Conservation (phyloP, 805 yeast genomes). For the Sungouiozyma ichnusensis region DNA sequence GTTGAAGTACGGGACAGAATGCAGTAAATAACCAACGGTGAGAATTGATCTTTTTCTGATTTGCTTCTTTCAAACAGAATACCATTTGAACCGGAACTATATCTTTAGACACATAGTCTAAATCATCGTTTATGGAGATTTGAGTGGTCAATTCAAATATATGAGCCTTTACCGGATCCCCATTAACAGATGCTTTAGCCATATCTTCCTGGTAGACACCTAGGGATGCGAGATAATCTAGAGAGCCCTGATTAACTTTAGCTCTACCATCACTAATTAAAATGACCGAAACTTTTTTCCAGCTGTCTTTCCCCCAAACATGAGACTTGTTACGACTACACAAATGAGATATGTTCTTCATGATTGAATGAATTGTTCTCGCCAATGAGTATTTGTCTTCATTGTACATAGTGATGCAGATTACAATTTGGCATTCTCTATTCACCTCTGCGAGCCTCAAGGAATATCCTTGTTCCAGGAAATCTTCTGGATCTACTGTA, state of each 20-base stretch:
- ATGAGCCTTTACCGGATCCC: slow-evolving; percentile 86
- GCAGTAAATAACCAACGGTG: slow-evolving; percentile 98
- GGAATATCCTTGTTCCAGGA: slow-evolving; percentile 68
- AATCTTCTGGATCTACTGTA: slow-evolving; percentile 86
- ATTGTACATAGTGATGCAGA: slow-evolving; percentile 95
- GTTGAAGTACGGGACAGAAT: slow-evolving; percentile 82
- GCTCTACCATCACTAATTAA: slow-evolving; percentile 92
- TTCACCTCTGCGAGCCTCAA: slow-evolving; percentile 76
- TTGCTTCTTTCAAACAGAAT: slow-evolving; percentile 86
- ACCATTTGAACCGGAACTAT: slow-evolving; percentile 90
- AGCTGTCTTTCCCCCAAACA: slow-evolving; percentile 92
- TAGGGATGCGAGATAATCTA: slow-evolving; percentile 83
- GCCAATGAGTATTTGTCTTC: slow-evolving; percentile 87
- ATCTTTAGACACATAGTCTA: slow-evolving; percentile 83
- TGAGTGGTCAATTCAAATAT: slow-evolving; percentile 94
- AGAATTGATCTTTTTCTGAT: slow-evolving; percentile 88
- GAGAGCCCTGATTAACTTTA: slow-evolving; percentile 72
- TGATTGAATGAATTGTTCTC: slow-evolving; percentile 88
- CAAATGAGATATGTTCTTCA: slow-evolving; percentile 83
- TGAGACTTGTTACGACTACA: slow-evolving; percentile 71
- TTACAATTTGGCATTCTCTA: slow-evolving; percentile 83
- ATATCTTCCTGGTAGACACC: slow-evolving; percentile 97
- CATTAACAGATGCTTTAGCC: slow-evolving; percentile 89
- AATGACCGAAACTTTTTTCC: slow-evolving; percentile 92
- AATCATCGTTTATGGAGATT: slow-evolving; percentile 77